Percentiles rank a stretch among this genome's conserved stretches.
Evolutionary conservation across 306 rosid species (phyloP).

Genomic region (Rubus parviflorus): DNA sequence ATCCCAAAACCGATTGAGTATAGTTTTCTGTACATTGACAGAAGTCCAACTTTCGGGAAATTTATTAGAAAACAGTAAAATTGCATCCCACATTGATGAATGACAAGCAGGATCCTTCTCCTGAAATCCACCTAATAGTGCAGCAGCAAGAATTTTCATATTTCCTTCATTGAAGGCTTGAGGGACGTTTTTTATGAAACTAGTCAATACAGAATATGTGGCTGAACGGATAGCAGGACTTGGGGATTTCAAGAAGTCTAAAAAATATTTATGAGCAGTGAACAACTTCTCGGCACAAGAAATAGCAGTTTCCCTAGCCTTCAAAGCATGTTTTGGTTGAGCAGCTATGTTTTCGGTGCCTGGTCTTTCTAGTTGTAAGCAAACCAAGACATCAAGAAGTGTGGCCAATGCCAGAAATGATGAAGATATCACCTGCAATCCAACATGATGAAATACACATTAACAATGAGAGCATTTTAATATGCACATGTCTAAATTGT

Average conservation of each 20-base stretch:
- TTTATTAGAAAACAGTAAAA: constrained; percentile 74
- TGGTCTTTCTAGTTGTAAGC: constrained; percentile 47
- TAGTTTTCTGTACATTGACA: constrained; percentile 71
- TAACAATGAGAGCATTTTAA: background rate
- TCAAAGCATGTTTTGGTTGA: constrained; percentile 73
- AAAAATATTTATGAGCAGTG: constrained; percentile 61
- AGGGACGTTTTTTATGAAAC: constrained; percentile 74
- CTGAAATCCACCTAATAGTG: constrained; percentile 80
- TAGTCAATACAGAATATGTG: constrained; percentile 68
- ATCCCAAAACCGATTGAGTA: constrained; percentile 72
- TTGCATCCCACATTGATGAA: constrained; percentile 86
- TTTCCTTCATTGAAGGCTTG: constrained; percentile 69
- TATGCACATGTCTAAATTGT: background rate
- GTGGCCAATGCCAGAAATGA: constrained; percentile 86
- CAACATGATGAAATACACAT: constrained; percentile 30
- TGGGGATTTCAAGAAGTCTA: constrained; percentile 68
- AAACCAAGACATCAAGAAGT: constrained; percentile 79
- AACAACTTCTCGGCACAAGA: constrained; percentile 80
- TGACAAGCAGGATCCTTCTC: constrained; percentile 90
- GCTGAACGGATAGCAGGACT: constrained; percentile 80
- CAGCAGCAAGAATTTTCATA: constrained; percentile 61
- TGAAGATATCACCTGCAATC: constrained; percentile 77
- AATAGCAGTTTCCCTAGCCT: constrained; percentile 70
- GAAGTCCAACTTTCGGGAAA: constrained; percentile 78
- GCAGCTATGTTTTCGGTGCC: constrained; percentile 51